These are phyloP conservation scores for Nelumbo lutea DNA, from an alignment of 164 flowering plant species.

Conservation along the genomic window DNA sequence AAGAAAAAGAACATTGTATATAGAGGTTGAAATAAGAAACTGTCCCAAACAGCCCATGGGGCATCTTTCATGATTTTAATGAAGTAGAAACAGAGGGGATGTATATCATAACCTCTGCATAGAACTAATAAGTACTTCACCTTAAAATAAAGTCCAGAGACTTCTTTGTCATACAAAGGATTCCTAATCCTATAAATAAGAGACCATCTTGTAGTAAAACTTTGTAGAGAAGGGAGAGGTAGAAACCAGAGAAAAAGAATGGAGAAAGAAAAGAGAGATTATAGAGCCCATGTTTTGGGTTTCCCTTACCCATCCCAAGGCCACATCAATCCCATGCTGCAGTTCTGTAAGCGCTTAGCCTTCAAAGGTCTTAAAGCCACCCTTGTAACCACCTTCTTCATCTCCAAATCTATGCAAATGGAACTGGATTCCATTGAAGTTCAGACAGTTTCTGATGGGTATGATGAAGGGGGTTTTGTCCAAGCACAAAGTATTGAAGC, in stretches of 20 bases:
- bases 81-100: too few relatives aligned
- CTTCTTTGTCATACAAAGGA: too few relatives aligned
- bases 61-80: too few relatives aligned
- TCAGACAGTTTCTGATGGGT: conserved; percentile 32
- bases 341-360: conserved; percentile 29
- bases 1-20: too few relatives aligned
- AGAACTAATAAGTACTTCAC: too few relatives aligned
- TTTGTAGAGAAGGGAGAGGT: too few relatives aligned
- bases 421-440: conserved; percentile 6
- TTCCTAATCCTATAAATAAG: too few relatives aligned
- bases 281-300: conserved; percentile 17
- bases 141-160: too few relatives aligned
- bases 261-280: neutral
- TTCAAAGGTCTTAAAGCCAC: conserved; percentile 32
- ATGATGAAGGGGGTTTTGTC: conserved; percentile 17
- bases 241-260: neutral
- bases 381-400: conserved; percentile 22
- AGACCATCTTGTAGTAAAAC: too few relatives aligned
- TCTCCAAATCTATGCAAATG: conserved; percentile 13
- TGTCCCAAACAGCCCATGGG: too few relatives aligned
- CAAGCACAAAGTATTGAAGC: conserved; percentile 5
- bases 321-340: conserved; percentile 37
- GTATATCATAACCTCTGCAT: too few relatives aligned
- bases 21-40: too few relatives aligned
- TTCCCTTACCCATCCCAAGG: conserved; percentile 35